Conservation (phyloP, 176 grass and related monocot genomes). For the Cenchrus purpureus region DNA sequence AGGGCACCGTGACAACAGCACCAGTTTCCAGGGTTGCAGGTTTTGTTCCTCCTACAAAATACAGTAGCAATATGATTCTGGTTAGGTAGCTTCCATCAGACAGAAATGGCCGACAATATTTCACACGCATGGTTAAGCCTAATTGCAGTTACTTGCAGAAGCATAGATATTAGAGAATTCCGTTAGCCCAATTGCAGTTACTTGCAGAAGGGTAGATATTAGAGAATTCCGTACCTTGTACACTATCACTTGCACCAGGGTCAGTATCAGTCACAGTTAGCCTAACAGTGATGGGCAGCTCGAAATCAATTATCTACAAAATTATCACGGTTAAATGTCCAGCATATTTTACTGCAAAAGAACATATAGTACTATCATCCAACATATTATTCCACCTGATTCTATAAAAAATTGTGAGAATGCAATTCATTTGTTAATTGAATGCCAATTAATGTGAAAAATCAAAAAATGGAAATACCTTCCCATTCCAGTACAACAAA, state of each 20-base stretch:
- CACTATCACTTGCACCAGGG: constrained; percentile 77
- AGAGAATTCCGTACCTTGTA: constrained; percentile 55
- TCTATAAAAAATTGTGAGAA: constrained; percentile 2
- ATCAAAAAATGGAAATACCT: constrained; percentile 51
- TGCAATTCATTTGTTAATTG: background rate
- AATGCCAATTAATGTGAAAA: background rate
- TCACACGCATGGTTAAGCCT: no score
- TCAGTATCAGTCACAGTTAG: constrained; percentile 79
- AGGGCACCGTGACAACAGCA: constrained; percentile 76
- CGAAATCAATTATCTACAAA: constrained; percentile 89
- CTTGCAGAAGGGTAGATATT: constrained; percentile 10
- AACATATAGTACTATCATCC: background rate
- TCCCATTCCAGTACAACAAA: constrained; percentile 91
- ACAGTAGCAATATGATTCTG: constrained; percentile 8
- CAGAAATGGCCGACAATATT: no score
- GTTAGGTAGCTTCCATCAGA: background rate
- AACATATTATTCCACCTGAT: background rate
- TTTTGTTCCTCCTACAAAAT: constrained; percentile 81
- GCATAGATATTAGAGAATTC: no score
- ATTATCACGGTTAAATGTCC: background rate
- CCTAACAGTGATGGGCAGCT: constrained; percentile 77
- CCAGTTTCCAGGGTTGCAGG: constrained; percentile 89
- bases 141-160: no score
- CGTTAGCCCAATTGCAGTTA: background rate
- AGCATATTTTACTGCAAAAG: background rate